Evolutionary conservation across 2,329 filamentous ascomycete species (phyloP).

Genomic region (Cladosporium sp.): DNA sequence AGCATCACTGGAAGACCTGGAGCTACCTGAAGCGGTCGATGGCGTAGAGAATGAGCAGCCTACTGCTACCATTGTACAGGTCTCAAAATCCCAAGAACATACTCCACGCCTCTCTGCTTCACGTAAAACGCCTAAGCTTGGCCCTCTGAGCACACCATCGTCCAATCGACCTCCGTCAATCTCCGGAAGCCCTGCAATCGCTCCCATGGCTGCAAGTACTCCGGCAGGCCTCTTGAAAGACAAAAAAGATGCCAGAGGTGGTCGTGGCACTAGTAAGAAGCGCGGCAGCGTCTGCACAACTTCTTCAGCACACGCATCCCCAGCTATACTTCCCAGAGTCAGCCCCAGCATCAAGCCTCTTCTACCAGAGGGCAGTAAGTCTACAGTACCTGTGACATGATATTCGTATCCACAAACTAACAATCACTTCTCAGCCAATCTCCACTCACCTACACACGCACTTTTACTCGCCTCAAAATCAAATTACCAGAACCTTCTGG

Average conservation of each 20-base stretch:
- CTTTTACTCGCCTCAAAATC: slow-evolving; percentile 88
- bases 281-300: slow-evolving; percentile 58
- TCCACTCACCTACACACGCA: slow-evolving; percentile 62
- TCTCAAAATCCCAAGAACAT: slow-evolving; percentile 39
- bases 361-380: slow-evolving; percentile 67
- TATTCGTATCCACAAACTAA: slow-evolving; percentile 18
- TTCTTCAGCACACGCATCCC: slow-evolving; percentile 75
- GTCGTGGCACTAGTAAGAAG: slow-evolving; percentile 59
- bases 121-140: slow-evolving; percentile 65
- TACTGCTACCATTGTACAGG: slow-evolving; percentile 32
- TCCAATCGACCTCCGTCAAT: slow-evolving; percentile 41
- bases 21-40: slow-evolving; percentile 71
- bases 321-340: slow-evolving; percentile 82
- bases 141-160: slow-evolving; percentile 54
- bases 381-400: not conserved
- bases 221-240: slow-evolving; percentile 33
- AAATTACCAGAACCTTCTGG: slow-evolving; percentile 96
- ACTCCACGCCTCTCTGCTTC: slow-evolving; percentile 62
- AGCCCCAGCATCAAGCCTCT: slow-evolving; percentile 93
- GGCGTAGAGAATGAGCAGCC: slow-evolving; percentile 58
- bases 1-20: slow-evolving; percentile 58
- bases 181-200: slow-evolving; percentile 55
- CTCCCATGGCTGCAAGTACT: slow-evolving; percentile 50
- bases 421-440: slow-evolving; percentile 35
- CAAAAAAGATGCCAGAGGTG: slow-evolving; percentile 39